These are phyloP conservation scores for Pseudopithomyces maydicus DNA, from an alignment of 2,329 filamentous ascomycete species.

Conservation along the genomic window DNA sequence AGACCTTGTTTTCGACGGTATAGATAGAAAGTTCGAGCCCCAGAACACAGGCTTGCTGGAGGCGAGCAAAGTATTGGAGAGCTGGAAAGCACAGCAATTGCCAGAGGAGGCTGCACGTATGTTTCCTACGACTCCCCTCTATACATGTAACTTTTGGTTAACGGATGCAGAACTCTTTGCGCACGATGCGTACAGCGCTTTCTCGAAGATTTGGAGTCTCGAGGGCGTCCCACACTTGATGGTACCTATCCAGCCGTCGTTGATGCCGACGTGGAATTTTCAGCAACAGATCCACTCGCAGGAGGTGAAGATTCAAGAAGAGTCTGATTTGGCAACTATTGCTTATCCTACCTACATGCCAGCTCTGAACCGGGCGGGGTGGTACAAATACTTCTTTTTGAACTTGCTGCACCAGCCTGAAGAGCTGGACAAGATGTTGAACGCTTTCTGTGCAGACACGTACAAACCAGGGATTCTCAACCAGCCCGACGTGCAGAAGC, in stretches of 20 bases:
- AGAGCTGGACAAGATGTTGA: slow-evolving; percentile 32
- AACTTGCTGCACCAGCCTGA: slow-evolving; percentile 34
- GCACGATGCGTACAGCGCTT: slow-evolving; percentile 33
- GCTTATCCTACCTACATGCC: slow-evolving; percentile 35
- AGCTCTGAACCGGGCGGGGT: slow-evolving; percentile 41
- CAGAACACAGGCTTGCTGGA: slow-evolving; percentile 42
- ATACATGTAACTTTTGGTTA: background rate
- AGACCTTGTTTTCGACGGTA: slow-evolving; percentile 39
- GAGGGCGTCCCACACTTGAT: slow-evolving; percentile 41
- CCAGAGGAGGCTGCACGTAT: slow-evolving; percentile 35
- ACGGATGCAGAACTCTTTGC: slow-evolving; percentile 29
- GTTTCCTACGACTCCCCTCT: slow-evolving; percentile 5
- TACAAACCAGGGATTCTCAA: slow-evolving; percentile 38
- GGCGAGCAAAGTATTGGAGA: slow-evolving; percentile 37
- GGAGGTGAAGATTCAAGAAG: slow-evolving; percentile 24
- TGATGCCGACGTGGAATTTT: slow-evolving; percentile 39
- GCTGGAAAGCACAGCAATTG: slow-evolving; percentile 33
- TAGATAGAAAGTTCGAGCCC: slow-evolving; percentile 41
- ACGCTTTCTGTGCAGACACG: slow-evolving; percentile 33
- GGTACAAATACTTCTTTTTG: slow-evolving; percentile 44
- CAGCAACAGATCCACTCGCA: slow-evolving; percentile 28
- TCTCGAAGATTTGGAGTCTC: slow-evolving; percentile 39
- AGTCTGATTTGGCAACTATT: slow-evolving; percentile 12
- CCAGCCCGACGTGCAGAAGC: slow-evolving; percentile 38
- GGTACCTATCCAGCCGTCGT: slow-evolving; percentile 33